Evolutionary conservation across 495 filamentous ascomycete species (phyloP).

Genomic region (Talaromyces adpressus): DNA sequence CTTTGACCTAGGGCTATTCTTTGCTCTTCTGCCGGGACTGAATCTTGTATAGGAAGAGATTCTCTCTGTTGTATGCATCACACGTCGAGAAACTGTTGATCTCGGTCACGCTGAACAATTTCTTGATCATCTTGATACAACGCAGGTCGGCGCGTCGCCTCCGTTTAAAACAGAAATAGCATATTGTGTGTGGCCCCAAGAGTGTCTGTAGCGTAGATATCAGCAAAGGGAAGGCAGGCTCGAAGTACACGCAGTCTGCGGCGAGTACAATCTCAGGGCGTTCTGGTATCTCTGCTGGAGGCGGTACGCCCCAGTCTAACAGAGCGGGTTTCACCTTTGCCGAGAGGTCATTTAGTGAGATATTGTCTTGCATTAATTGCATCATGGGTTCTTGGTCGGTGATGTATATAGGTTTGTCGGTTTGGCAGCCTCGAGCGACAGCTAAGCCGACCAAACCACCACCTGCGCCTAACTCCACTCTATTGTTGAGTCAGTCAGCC

Average conservation of each 20-base stretch:
- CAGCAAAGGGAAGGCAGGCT: slow-evolving; percentile 86
- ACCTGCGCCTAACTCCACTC: slow-evolving; percentile 88
- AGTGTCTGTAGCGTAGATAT: slow-evolving; percentile 67
- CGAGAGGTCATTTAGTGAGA: slow-evolving; percentile 66
- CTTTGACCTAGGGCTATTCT: background rate
- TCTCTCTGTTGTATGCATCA: slow-evolving; percentile 51
- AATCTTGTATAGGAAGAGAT: slow-evolving; percentile 58
- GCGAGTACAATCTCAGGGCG: slow-evolving; percentile 76
- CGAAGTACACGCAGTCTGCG: slow-evolving; percentile 96
- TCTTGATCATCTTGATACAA: slow-evolving; percentile 62
- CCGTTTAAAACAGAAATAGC: slow-evolving; percentile 95
- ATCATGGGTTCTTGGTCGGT: slow-evolving; percentile 87
- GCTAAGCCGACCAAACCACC: slow-evolving; percentile 73
- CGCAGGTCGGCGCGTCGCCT: slow-evolving; percentile 69
- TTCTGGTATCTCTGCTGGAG: slow-evolving; percentile 26
- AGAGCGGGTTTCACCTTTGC: slow-evolving; percentile 51
- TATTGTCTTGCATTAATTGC: slow-evolving; percentile 75
- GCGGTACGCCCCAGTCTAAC: slow-evolving; percentile 64
- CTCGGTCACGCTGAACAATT: slow-evolving; percentile 56
- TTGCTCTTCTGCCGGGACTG: slow-evolving; percentile 16
- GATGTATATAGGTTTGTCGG: slow-evolving; percentile 50
- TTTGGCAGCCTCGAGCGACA: slow-evolving; percentile 29
- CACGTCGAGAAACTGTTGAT: slow-evolving; percentile 53
- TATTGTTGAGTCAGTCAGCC: slow-evolving; percentile 26
- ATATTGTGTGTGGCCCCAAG: slow-evolving; percentile 50